Conservation (phyloP, 495 filamentous ascomycete species). For the Apodospora peruviana region DNA sequence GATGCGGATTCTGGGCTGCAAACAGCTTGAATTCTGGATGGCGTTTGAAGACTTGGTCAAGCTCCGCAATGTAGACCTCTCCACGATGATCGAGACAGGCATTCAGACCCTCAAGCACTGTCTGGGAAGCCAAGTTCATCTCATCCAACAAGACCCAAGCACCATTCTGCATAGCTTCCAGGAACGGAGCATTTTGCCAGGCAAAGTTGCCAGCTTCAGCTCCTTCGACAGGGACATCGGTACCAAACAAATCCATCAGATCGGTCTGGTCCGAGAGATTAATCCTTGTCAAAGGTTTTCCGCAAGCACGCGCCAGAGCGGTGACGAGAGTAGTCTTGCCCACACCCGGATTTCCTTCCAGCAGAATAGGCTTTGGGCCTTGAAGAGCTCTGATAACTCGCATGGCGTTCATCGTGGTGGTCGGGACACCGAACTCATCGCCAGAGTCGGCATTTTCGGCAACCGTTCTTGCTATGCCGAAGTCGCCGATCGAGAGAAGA, state of each 20-base stretch:
- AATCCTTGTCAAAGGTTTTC: constrained; percentile 79
- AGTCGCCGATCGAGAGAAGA: constrained; percentile 62
- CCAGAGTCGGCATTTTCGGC: constrained; percentile 45
- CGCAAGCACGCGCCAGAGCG: constrained; percentile 72
- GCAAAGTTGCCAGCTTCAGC: constrained; percentile 80
- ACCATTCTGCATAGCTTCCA: constrained; percentile 91
- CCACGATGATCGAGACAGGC: constrained; percentile 96
- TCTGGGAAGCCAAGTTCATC: constrained; percentile 98
- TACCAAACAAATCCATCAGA: constrained; percentile 94
- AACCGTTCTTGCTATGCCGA: constrained; percentile 54
- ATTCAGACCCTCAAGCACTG: constrained; percentile 93
- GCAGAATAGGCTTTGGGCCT: constrained; percentile 79
- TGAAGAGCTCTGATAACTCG: constrained; percentile 86
- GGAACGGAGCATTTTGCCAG: constrained; percentile 93
- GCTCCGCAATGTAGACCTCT: constrained; percentile 89
- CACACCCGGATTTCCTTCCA: constrained; percentile 95
- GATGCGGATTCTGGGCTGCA: constrained; percentile 95
- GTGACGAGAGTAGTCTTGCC: constrained; percentile 93
- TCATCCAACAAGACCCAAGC: constrained; percentile 97
- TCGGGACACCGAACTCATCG: constrained; percentile 81
- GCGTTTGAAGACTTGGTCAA: constrained; percentile 85
- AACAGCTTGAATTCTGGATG: constrained; percentile 89
- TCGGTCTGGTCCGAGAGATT: constrained; percentile 98
- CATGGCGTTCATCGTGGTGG: constrained; percentile 84
- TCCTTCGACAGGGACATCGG: constrained; percentile 90